phyloP scores from a whole-genome alignment of 192 early-diverging fungal genomes.

The Dissophora ornata region DNA sequence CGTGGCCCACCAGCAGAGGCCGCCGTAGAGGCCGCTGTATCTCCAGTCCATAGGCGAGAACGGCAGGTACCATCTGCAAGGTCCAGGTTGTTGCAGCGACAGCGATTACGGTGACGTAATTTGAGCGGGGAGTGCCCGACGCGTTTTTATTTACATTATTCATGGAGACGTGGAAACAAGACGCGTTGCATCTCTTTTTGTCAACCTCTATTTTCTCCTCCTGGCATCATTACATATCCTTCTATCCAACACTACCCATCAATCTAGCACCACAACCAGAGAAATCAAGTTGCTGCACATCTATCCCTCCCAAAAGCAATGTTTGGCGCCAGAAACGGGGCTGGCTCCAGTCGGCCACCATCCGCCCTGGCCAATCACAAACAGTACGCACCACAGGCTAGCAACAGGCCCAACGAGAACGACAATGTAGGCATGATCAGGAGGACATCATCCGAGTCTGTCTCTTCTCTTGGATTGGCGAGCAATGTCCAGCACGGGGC shows the following conservation, averaged over 20 bases:
- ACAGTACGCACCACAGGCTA: background rate
- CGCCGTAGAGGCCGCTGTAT: background rate
- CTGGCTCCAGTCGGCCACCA: constrained; percentile 10
- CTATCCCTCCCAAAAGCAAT: constrained; percentile 4
- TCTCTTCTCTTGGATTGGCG: constrained; percentile 20
- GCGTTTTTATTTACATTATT: background rate
- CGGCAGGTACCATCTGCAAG: too few species aligned
- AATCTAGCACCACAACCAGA: too few species aligned
- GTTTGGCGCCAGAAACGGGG: constrained; percentile 50
- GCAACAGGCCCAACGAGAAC: background rate
- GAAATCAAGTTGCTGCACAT: background rate
- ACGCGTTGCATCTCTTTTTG: too few species aligned
- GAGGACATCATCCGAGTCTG: constrained; percentile 35
- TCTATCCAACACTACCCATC: too few species aligned
- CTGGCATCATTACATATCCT: too few species aligned
- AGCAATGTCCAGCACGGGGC: background rate
- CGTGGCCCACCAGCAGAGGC: background rate
- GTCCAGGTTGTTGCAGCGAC: background rate
- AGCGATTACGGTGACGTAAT: too few species aligned
- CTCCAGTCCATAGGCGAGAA: too few species aligned
- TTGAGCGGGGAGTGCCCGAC: too few species aligned
- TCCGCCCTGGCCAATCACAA: constrained; percentile 15
- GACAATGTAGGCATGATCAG: constrained; percentile 2
- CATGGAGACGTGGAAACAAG: too few species aligned
- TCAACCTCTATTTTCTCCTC: too few species aligned